phyloP scores from a whole-genome alignment of 2,329 filamentous ascomycete species.

The Helotiales sp. region DNA sequence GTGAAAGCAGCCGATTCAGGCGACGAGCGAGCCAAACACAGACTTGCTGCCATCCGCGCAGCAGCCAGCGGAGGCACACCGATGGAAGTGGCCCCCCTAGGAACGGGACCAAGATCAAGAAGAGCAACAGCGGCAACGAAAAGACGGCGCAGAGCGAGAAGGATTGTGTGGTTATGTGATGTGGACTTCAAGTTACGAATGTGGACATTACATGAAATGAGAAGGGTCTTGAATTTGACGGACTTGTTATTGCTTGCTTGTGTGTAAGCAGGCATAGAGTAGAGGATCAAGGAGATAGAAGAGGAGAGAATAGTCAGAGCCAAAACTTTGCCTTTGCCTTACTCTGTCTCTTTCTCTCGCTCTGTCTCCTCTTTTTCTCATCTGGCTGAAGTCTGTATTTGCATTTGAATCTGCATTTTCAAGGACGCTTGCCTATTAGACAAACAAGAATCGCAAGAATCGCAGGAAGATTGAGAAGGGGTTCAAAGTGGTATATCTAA shows the following conservation, averaged over 20 bases:
- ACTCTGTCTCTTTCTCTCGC: not conserved
- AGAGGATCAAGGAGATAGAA: not conserved
- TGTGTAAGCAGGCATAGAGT: too few species aligned
- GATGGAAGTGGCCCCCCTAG: slow-evolving; percentile 41
- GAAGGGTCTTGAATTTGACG: not conserved
- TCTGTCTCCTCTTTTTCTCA: not conserved
- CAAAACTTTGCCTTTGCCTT: not conserved
- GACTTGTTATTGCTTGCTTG: not conserved
- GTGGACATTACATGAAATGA: slow-evolving; percentile 5
- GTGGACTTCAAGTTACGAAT: not conserved
- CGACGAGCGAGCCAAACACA: slow-evolving; percentile 85
- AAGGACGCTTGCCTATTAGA: too few species aligned
- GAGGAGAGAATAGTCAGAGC: not conserved
- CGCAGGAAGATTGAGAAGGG: not conserved
- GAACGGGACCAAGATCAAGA: slow-evolving; percentile 40
- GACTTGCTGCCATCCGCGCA: slow-evolving; percentile 83
- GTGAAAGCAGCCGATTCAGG: slow-evolving; percentile 92
- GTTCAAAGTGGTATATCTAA: not conserved
- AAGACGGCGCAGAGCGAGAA: slow-evolving; percentile 35
- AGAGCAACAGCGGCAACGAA: slow-evolving; percentile 31
- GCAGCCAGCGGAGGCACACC: slow-evolving; percentile 62
- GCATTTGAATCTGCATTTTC: too few species aligned
- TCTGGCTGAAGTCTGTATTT: not conserved
- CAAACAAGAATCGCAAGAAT: too few species aligned
- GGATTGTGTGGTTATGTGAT: slow-evolving; percentile 40